phyloP scores from a whole-genome alignment of 768 basidiomycete species.

The Panaeolus cyanescens region DNA sequence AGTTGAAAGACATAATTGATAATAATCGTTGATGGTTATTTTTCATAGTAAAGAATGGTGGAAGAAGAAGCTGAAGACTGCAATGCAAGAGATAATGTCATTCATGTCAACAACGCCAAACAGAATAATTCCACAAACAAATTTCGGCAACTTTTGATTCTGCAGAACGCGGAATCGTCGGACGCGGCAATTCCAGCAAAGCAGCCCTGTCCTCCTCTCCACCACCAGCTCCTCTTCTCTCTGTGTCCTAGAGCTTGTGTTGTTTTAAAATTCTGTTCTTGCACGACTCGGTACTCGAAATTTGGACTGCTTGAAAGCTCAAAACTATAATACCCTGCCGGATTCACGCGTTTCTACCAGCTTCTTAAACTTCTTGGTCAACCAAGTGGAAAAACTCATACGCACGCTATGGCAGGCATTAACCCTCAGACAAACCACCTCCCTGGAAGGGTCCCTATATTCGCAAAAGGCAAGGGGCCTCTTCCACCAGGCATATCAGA shows the following conservation, averaged over 20 bases:
- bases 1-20: no score
- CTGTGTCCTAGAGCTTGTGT: background rate
- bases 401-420: slow-evolving; percentile 5
- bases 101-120: background rate
- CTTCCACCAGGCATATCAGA: slow-evolving; percentile 82
- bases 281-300: background rate
- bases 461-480: slow-evolving; percentile 84
- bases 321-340: background rate
- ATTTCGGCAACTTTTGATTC: slow-evolving; percentile 1
- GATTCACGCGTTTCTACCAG: background rate
- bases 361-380: background rate
- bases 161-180: slow-evolving; percentile 1
- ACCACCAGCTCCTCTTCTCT: background rate
- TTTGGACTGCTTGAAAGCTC: background rate
- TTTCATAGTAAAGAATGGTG: no score
- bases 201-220: background rate
- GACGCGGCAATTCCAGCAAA: background rate
- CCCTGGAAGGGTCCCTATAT: slow-evolving; percentile 69
- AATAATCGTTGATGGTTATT: no score
- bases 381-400: background rate
- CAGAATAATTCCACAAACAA: background rate
- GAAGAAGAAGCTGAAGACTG: no score
- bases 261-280: background rate
- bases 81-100: no score
- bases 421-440: slow-evolving; percentile 33